Evolutionary conservation across 2,329 filamentous ascomycete genomes (phyloP).

Genomic region (Acephala macrosclerotiorum): DNA sequence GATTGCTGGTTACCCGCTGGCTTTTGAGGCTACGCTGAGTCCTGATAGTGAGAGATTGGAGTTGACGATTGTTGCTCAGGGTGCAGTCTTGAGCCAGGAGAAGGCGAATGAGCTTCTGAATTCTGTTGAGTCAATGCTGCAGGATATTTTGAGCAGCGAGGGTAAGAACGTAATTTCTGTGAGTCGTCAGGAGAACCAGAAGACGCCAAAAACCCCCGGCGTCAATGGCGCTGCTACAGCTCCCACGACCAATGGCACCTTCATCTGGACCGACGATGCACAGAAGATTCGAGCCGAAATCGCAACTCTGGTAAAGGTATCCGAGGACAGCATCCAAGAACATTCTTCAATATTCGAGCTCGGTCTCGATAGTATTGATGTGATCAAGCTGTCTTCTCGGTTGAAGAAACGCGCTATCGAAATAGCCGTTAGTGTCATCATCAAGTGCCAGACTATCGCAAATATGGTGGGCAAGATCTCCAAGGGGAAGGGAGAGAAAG

Average conservation of each 20-base stretch:
- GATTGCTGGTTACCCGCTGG: constrained; percentile 63
- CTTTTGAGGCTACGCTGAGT: constrained; percentile 73
- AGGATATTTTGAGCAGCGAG: constrained; percentile 26
- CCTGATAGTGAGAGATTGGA: constrained; percentile 54
- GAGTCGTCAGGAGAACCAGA: neutral
- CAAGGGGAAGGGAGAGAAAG: constrained; percentile 20
- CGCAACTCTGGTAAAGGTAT: constrained; percentile 63
- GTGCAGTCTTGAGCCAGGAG: constrained; percentile 47
- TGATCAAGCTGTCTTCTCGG: constrained; percentile 81
- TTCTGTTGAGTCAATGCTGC: constrained; percentile 47
- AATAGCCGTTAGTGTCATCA: constrained; percentile 77
- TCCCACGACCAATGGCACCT: constrained; percentile 1
- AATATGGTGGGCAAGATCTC: constrained; percentile 54
- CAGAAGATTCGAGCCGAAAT: constrained; percentile 66
- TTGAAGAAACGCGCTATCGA: constrained; percentile 67
- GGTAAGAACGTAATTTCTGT: constrained; percentile 27
- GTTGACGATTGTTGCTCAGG: constrained; percentile 67
- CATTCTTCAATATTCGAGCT: constrained; percentile 77
- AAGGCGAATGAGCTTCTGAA: constrained; percentile 50
- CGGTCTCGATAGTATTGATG: constrained; percentile 90
- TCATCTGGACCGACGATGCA: constrained; percentile 64
- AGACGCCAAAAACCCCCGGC: neutral
- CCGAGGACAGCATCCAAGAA: constrained; percentile 59
- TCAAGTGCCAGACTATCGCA: constrained; percentile 73
- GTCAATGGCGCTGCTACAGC: neutral